A percentile compares a stretch with the other conserved stretches of the same genome.
Conservation (phyloP, 805 yeast genomes). For the Wickerhamiella slavikovae region DNA sequence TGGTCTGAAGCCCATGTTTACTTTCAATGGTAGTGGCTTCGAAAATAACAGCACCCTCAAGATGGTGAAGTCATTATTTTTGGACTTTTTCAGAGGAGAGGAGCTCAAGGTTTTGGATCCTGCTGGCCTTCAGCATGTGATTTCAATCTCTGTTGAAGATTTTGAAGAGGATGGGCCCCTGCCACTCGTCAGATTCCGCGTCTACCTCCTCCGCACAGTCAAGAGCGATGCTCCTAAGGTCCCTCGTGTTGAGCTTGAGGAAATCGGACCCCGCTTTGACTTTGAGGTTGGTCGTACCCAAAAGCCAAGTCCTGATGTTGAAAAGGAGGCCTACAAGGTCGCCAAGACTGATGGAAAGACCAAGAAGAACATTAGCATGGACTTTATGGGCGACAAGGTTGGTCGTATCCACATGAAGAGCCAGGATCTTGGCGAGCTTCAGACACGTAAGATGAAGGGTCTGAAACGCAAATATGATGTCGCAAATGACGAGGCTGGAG, state of each 20-base stretch:
- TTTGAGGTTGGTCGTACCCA: constrained; percentile 78
- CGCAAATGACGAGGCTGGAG: constrained; percentile 26
- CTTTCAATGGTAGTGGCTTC: constrained; percentile 80
- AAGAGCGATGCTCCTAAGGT: constrained; percentile 51
- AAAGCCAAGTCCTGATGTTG: constrained; percentile 66
- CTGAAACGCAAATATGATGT: constrained; percentile 75
- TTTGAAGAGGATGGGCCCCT: constrained; percentile 51
- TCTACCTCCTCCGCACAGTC: constrained; percentile 64
- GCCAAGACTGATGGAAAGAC: constrained; percentile 68
- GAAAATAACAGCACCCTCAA: constrained; percentile 72
- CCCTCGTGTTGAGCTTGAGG: constrained; percentile 87
- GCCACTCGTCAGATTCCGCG: constrained; percentile 78
- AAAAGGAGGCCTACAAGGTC: constrained; percentile 65
- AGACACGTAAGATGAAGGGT: constrained; percentile 98
- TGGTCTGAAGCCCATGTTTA: constrained; percentile 87
- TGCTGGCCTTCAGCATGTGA: constrained; percentile 83
- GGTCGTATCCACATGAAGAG: constrained; percentile 93
- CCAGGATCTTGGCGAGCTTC: constrained; percentile 77
- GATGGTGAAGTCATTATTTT: constrained; percentile 69
- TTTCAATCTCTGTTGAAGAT: constrained; percentile 59
- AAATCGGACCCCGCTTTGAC: constrained; percentile 89
- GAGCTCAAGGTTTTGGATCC: constrained; percentile 70
- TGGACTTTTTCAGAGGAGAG: constrained; percentile 84
- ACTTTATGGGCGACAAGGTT: constrained; percentile 84
- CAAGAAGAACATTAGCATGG: constrained; percentile 77